Conservation (phyloP, 768 basidiomycete species). For the Pseudohyphozyma bogoriensis region DNA sequence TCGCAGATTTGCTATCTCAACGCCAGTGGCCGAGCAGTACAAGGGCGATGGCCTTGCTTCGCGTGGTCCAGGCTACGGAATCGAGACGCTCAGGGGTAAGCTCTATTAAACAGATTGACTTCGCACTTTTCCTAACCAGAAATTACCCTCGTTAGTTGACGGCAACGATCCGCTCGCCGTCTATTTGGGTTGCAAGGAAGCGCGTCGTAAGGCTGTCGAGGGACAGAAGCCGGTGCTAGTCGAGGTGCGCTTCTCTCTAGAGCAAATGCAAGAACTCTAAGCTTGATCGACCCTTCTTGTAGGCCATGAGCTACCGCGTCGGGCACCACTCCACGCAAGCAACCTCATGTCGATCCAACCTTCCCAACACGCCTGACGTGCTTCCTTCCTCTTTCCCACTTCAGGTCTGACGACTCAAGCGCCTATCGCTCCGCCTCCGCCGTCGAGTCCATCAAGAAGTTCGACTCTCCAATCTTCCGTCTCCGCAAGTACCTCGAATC, state of each 20-base stretch:
- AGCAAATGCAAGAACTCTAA: conserved; percentile 33
- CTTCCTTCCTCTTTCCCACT: conserved; percentile 43
- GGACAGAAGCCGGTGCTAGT: conserved; percentile 71
- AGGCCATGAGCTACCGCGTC: conserved; percentile 45
- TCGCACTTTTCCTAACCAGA: too few species aligned
- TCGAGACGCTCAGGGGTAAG: conserved; percentile 61
- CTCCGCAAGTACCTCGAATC: conserved; percentile 78
- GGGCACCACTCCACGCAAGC: conserved; percentile 72
- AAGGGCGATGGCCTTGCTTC: conserved; percentile 87
- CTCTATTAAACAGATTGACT: too few species aligned
- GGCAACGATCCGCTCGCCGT: conserved; percentile 83
- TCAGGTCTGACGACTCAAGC: conserved; percentile 88
- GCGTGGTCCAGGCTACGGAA: conserved; percentile 82
- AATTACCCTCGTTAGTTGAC: too few species aligned
- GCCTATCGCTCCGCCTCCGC: conserved; percentile 82
- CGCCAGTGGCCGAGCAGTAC: conserved; percentile 78
- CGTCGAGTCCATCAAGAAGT: conserved; percentile 80
- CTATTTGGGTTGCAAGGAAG: conserved; percentile 59
- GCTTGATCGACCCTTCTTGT: conserved; percentile 1
- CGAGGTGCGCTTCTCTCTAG: conserved; percentile 42
- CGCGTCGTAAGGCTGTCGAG: conserved; percentile 58
- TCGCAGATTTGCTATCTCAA: conserved; percentile 73
- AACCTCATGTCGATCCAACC: neutral
- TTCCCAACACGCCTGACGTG: neutral
- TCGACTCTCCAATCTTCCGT: conserved; percentile 37